Percentiles rank a stretch among this genome's conserved stretches.
phyloP scores from a whole-genome alignment of 1,284 basidiomycete species.

The Ganoderma resinaceum region DNA sequence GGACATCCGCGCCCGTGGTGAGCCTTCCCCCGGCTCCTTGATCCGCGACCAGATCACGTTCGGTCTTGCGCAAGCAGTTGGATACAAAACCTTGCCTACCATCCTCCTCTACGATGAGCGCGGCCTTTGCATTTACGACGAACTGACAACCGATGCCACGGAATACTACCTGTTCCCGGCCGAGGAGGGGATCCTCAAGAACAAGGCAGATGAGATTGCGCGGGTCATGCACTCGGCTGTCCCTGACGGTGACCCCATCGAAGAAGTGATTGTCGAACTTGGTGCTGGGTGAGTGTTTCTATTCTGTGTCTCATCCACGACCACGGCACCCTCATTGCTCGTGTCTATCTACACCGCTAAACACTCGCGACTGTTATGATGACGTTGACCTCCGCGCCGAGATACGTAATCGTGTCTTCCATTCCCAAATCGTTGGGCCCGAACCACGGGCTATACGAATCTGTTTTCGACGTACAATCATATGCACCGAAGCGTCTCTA shows the following conservation, averaged over 20 bases:
- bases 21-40: conserved; percentile 40
- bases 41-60: conserved; percentile 56
- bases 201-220: conserved; percentile 70
- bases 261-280: conserved; percentile 79
- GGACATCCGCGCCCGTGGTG: conserved; percentile 50
- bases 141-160: conserved; percentile 80
- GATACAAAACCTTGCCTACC: conserved; percentile 81
- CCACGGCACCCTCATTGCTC: not conserved
- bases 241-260: conserved; percentile 53
- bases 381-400: no score
- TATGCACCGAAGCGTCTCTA: not conserved
- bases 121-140: conserved; percentile 85
- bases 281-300: conserved; percentile 81
- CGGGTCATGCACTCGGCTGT: conserved; percentile 72
- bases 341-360: not conserved
- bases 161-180: conserved; percentile 92
- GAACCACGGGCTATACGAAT: not conserved
- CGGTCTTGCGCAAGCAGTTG: conserved; percentile 62
- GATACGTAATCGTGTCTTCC: not conserved
- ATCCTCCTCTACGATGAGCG: conserved; percentile 88
- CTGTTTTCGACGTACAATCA: not conserved
- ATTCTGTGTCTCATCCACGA: not conserved
- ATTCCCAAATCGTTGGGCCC: not conserved
- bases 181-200: conserved; percentile 75
- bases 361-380: not conserved